These are phyloP conservation scores for Blastomyces parvus DNA, from an alignment of 2,329 filamentous ascomycete genomes.

Conservation along the genomic window DNA sequence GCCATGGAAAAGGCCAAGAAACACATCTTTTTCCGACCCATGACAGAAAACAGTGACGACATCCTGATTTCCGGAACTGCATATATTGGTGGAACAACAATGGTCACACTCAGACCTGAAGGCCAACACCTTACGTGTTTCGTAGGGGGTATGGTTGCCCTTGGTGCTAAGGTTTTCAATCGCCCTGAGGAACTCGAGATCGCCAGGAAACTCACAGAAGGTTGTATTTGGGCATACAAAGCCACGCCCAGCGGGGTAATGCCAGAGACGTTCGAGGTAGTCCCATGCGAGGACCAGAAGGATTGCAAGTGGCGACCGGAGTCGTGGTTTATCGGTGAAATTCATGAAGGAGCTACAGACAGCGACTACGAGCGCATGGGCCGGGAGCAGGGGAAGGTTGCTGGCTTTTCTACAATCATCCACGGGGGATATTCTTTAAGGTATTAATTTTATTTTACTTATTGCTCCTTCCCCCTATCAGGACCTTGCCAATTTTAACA, in stretches of 20 bases:
- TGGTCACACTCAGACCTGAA: constrained; percentile 30
- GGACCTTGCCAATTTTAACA: neutral
- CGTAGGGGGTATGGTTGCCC: constrained; percentile 46
- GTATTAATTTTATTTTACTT: constrained; percentile 8
- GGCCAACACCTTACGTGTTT: constrained; percentile 47
- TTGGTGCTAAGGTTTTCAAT: constrained; percentile 45
- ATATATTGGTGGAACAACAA: constrained; percentile 27
- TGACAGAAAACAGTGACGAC: constrained; percentile 57
- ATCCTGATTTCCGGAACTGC: constrained; percentile 62
- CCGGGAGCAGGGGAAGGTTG: constrained; percentile 11
- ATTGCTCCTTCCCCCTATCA: neutral
- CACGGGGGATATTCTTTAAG: constrained; percentile 14
- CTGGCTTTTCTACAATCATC: constrained; percentile 12
- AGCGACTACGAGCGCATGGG: constrained; percentile 9
- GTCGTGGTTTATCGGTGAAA: constrained; percentile 10
- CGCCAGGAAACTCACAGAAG: constrained; percentile 44
- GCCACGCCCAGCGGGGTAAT: constrained; percentile 44
- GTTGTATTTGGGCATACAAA: constrained; percentile 49
- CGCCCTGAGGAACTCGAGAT: constrained; percentile 41
- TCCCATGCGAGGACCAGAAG: constrained; percentile 29
- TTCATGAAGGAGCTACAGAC: constrained; percentile 8
- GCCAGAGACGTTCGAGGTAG: constrained; percentile 41
- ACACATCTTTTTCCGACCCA: constrained; percentile 67
- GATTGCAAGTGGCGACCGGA: constrained; percentile 14
- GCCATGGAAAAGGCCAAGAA: constrained; percentile 59